Evolutionary conservation across 176 grass and related monocot genomes (phyloP).

Genomic region (Zizania latifolia): DNA sequence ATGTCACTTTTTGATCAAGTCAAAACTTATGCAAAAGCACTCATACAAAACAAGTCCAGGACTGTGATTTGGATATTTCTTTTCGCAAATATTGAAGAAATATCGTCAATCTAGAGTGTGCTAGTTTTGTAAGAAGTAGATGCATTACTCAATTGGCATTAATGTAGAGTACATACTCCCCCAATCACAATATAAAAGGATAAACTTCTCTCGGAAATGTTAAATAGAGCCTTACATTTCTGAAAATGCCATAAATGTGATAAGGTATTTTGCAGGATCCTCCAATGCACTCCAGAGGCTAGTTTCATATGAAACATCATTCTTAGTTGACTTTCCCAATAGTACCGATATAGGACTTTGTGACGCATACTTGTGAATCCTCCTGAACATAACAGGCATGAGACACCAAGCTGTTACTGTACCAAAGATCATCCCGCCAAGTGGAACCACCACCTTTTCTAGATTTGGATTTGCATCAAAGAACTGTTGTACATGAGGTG

Average conservation of each 20-base stretch:
- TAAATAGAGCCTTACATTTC: slow-evolving; percentile 56
- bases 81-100: slow-evolving; percentile 23
- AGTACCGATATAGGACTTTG: slow-evolving; percentile 56
- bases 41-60: neutral
- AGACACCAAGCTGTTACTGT: slow-evolving; percentile 77
- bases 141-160: neutral
- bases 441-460: slow-evolving; percentile 72
- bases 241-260: slow-evolving; percentile 96
- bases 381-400: slow-evolving; percentile 76
- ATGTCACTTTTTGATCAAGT: neutral
- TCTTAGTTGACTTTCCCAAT: slow-evolving; percentile 38
- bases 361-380: slow-evolving; percentile 71
- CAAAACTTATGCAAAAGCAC: neutral
- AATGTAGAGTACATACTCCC: no score
- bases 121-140: neutral
- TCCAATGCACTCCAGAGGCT: slow-evolving; percentile 87
- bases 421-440: slow-evolving; percentile 60
- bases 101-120: neutral
- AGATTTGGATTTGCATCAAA: slow-evolving; percentile 73
- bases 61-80: slow-evolving; percentile 9
- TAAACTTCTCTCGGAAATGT: neutral
- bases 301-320: slow-evolving; percentile 63
- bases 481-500: slow-evolving; percentile 59
- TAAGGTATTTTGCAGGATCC: slow-evolving; percentile 90
- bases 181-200: neutral